These are phyloP conservation scores for Escallonia rubra DNA, from an alignment of 129 eudicot genomes.

Conservation along the genomic window DNA sequence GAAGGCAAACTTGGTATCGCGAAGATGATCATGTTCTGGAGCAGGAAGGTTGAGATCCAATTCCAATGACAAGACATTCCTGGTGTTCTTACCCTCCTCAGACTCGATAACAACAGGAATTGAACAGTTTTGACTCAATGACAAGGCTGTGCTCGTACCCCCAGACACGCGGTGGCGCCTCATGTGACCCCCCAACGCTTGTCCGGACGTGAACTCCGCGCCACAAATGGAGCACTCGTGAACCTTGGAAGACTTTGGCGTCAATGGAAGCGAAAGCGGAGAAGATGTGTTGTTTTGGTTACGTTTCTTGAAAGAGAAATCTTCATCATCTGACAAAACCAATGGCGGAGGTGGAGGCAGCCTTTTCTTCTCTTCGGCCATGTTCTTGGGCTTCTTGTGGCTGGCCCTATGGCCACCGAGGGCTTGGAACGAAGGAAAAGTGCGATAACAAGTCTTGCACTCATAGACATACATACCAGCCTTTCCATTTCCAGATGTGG, in stretches of 20 bases:
- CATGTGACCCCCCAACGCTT: conserved; percentile 98
- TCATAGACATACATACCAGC: conserved; percentile 52
- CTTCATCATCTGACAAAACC: conserved; percentile 36
- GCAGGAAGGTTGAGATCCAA: conserved; percentile 98
- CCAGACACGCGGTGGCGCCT: conserved; percentile 57
- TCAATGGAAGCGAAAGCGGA: conserved; percentile 50
- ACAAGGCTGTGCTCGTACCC: conserved; percentile 28
- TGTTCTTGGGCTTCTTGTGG: conserved; percentile 64
- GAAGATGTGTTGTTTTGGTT: conserved; percentile 19
- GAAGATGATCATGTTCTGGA: conserved; percentile 28
- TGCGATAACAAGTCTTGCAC: conserved; percentile 75
- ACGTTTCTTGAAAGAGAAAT: conserved; percentile 9
- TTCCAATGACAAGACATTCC: conserved; percentile 31
- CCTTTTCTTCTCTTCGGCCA: conserved; percentile 9
- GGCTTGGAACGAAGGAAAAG: conserved; percentile 83
- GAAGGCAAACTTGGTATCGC: conserved; percentile 18
- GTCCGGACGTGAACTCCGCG: conserved; percentile 86
- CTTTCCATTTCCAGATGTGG: conserved; percentile 12
- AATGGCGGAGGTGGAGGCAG: not conserved
- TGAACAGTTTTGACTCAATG: conserved; percentile 28
- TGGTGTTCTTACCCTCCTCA: conserved; percentile 10
- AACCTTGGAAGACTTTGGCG: conserved; percentile 36
- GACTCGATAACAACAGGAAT: conserved; percentile 11
- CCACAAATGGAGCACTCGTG: conserved; percentile 93
- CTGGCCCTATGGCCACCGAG: conserved; percentile 93